phyloP scores from a whole-genome alignment of 257 asterid genomes.

The Solanum sejunctum region DNA sequence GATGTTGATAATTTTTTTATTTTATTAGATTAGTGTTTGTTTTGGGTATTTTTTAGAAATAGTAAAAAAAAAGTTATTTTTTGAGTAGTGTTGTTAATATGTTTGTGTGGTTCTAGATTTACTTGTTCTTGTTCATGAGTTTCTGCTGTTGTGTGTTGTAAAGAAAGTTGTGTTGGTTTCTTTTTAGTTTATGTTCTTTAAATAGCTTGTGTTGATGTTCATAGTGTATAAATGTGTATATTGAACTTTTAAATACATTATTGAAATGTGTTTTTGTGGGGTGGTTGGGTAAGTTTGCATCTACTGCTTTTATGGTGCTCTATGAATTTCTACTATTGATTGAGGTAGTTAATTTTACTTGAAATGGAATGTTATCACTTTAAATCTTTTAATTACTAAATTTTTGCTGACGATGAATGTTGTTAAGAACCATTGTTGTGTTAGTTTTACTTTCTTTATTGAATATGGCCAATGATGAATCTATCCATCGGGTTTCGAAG shows the following conservation, averaged over 20 bases:
- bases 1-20: no score
- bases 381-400: no score
- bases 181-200: not conserved
- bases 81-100: not conserved
- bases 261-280: not conserved
- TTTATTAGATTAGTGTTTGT: no score
- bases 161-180: not conserved
- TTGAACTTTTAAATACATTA: not conserved
- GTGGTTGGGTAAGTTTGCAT: not conserved
- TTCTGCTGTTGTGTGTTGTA: not conserved
- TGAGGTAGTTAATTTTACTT: not conserved
- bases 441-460: no score
- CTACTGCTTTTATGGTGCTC: not conserved
- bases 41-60: no score
- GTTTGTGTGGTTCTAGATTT: not conserved
- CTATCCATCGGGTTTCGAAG: no score
- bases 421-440: no score
- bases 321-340: not conserved
- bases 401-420: no score
- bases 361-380: not conserved
- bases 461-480: no score
- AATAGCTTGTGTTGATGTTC: not conserved
- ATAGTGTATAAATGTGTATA: not conserved
- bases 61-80: no score
- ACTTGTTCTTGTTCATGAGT: not conserved